These are phyloP conservation scores for Castanea mollissima DNA, from an alignment of 306 rosid genomes.

Conservation along the genomic window DNA sequence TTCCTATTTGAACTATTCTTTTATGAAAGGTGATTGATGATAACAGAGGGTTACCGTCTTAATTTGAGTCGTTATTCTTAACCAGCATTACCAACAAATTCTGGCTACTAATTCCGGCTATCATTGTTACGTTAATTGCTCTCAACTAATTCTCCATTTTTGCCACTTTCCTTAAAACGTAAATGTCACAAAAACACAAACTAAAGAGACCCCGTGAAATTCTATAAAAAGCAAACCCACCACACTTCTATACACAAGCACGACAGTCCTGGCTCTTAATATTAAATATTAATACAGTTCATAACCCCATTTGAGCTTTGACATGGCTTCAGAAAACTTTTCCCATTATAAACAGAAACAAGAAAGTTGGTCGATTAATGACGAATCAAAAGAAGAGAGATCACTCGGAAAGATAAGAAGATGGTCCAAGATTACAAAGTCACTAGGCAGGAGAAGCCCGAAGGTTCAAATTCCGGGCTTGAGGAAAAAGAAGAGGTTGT, in stretches of 20 bases:
- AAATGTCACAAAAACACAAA: background rate
- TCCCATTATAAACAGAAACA: constrained; percentile 37
- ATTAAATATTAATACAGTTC: background rate
- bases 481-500: constrained; percentile 27
- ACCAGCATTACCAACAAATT: background rate
- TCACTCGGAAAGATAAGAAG: constrained; percentile 33
- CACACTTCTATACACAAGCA: background rate
- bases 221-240: background rate
- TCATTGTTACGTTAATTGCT: constrained; percentile 18
- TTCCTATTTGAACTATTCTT: too few relatives aligned
- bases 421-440: constrained; percentile 37
- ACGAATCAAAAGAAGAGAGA: constrained; percentile 7
- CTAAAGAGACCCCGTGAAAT: background rate
- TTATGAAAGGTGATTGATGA: too few relatives aligned
- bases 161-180: background rate
- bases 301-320: background rate
- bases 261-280: background rate
- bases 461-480: constrained; percentile 23
- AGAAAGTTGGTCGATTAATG: background rate
- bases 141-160: background rate
- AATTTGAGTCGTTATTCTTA: background rate
- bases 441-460: constrained; percentile 38
- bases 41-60: too few relatives aligned
- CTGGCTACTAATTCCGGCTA: constrained; percentile 30
- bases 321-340: constrained; percentile 18